A percentile compares a stretch with the other conserved stretches of the same genome.
These are phyloP conservation scores for Hevea brasiliensis DNA, from an alignment of 345 rosid genomes.

Conservation along the genomic window DNA sequence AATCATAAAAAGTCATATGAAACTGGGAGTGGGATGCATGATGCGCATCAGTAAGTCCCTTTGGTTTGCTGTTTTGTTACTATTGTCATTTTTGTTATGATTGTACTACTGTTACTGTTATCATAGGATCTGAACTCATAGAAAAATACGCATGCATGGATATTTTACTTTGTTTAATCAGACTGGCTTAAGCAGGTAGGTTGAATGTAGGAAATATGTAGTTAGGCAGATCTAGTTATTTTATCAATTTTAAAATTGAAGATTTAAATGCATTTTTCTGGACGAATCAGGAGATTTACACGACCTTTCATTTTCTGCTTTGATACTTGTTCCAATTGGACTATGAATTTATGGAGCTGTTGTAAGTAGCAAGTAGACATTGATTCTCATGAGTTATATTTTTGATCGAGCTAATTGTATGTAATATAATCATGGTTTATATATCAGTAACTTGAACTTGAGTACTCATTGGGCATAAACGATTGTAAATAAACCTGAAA, in stretches of 20 bases:
- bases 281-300: background rate
- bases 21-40: slow-evolving; percentile 8
- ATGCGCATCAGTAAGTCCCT: slow-evolving; percentile 22
- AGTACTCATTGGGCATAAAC: background rate
- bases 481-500: background rate
- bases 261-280: background rate
- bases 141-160: background rate
- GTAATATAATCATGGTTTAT: background rate
- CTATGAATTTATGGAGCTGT: background rate
- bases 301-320: background rate
- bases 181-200: background rate
- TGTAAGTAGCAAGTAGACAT: background rate
- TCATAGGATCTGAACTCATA: background rate
- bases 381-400: background rate
- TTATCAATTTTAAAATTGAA: too few relatives aligned
- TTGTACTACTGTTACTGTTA: background rate
- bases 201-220: background rate
- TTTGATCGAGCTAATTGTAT: background rate
- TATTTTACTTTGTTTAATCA: background rate
- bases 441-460: background rate
- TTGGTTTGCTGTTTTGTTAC: background rate
- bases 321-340: background rate
- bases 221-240: background rate
- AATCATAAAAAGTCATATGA: slow-evolving; percentile 7
- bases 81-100: background rate